These are phyloP conservation scores for Camelina hispida DNA, from an alignment of 345 rosid genomes.

Conservation along the genomic window DNA sequence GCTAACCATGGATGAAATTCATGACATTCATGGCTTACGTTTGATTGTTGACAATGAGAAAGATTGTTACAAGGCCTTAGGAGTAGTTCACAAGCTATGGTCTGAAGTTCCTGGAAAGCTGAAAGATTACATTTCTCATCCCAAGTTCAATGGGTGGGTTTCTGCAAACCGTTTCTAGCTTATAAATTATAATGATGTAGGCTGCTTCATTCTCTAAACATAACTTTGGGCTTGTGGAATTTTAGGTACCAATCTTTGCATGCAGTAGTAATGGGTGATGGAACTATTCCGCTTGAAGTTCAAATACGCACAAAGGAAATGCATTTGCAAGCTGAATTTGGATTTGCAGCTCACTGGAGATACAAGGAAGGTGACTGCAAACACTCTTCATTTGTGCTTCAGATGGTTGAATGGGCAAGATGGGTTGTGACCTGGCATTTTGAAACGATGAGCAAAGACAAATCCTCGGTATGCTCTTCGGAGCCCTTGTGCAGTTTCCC, in stretches of 20 bases:
- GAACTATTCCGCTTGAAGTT: constrained; percentile 78
- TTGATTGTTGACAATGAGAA: constrained; percentile 79
- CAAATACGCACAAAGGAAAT: constrained; percentile 91
- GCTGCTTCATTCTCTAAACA: not conserved
- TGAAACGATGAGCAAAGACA: constrained; percentile 78
- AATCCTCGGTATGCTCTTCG: constrained; percentile 50
- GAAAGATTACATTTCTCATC: constrained; percentile 79
- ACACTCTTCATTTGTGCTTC: constrained; percentile 82
- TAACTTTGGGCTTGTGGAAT: constrained; percentile 35
- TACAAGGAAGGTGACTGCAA: constrained; percentile 90
- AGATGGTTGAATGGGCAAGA: constrained; percentile 99
- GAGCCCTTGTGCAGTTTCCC: constrained; percentile 79
- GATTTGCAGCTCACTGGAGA: constrained; percentile 99
- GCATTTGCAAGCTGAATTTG: constrained; percentile 97
- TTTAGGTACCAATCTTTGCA: constrained; percentile 90
- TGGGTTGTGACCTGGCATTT: constrained; percentile 97
- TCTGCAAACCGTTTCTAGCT: constrained; percentile 8
- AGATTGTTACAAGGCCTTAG: constrained; percentile 79
- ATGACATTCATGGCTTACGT: constrained; percentile 91
- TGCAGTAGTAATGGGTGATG: constrained; percentile 82
- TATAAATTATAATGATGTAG: not conserved
- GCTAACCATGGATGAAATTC: constrained; percentile 85
- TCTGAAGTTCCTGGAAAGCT: constrained; percentile 85
- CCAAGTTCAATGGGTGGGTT: constrained; percentile 89
- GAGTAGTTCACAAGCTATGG: constrained; percentile 78